Evolutionary conservation across 2,329 filamentous ascomycete species (phyloP).

Genomic region (Fusarium sp.): DNA sequence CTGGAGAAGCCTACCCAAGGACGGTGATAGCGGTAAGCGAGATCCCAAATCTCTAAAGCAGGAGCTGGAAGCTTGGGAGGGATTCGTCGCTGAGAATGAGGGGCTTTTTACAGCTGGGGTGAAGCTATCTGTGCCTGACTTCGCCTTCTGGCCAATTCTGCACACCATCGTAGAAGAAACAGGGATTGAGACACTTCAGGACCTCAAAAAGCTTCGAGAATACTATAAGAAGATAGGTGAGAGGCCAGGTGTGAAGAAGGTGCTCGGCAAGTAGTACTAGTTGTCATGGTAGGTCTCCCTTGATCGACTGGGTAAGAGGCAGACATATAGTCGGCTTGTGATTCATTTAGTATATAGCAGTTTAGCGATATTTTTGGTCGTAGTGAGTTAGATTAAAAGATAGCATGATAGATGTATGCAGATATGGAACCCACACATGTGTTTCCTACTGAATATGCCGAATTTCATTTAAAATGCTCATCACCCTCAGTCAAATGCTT

Average conservation of each 20-base stretch:
- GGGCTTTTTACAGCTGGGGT: slow-evolving; percentile 61
- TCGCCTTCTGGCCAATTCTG: slow-evolving; percentile 69
- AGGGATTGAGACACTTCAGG: slow-evolving; percentile 51
- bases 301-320: not conserved
- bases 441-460: slow-evolving; percentile 13
- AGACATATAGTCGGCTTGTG: too few species aligned
- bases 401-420: not conserved
- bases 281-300: not conserved
- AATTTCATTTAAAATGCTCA: slow-evolving; percentile 2
- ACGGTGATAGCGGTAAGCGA: slow-evolving; percentile 11
- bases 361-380: not conserved
- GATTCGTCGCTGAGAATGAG: slow-evolving; percentile 50
- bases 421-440: slow-evolving; percentile 3
- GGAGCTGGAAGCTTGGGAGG: slow-evolving; percentile 59
- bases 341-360: not conserved
- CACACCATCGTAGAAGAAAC: slow-evolving; percentile 58
- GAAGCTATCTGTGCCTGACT: slow-evolving; percentile 64
- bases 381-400: not conserved
- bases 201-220: slow-evolving; percentile 49
- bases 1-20: slow-evolving; percentile 49
- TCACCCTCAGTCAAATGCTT: slow-evolving; percentile 3
- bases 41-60: slow-evolving; percentile 45
- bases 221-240: slow-evolving; percentile 55
- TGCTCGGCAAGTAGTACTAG: slow-evolving; percentile 35
- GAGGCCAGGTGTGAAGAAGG: slow-evolving; percentile 43